Base-by-base conservation (phyloP, 2,329 filamentous ascomycete species). In the Alternaria arborescens region DNA sequence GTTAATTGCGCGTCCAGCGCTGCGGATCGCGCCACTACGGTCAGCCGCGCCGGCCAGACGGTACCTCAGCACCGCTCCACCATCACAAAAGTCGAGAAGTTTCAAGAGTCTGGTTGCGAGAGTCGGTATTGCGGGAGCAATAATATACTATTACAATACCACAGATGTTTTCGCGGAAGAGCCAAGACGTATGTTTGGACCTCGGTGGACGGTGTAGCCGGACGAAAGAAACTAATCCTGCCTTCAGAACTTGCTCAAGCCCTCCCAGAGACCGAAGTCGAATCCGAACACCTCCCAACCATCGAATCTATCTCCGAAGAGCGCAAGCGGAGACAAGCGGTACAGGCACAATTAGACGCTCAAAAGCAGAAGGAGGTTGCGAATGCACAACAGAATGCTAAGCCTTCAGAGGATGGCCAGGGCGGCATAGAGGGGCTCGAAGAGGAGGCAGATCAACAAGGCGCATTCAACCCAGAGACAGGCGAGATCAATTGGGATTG, bases 401-500 rank as follows among this genome's bases (percentile, higher is more conserved):
- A 58, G 10, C 61, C 61, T 44, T 52, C 50, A 48, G 57, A 30
- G 18, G 55, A 54, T 40, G 58, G 26, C 26, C 64, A 68, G 28
- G 79, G 76, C 50, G 76, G 81, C 7, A 80, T 87, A 34, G 83
- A 84, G 67, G 86, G 82, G 18, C 82, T 95, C 14, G 91, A 97
- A 78, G 88, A 92, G 61, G 93, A 97, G 79, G 93, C 93, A 6
- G 87, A 83, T 63, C 89, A 94, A 77, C 89, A 98, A 80, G 95
- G 93, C 57, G 95, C 95, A 1, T 99, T 98, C 83, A 97, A 99
- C 80, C 93, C 94, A 3, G 95, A 98, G 83, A 99, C 95, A 10
- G 95, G 95, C 70, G 95, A 99, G 86, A 99, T 99, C 82, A 99
- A 99, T 85, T 99, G 95, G 95, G 95, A 98, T 78, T 99, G 95